A percentile compares a stretch with the other conserved stretches of the same genome.
Conservation (phyloP, 2,329 filamentous ascomycete genomes). For the Cercospora citrullina region DNA sequence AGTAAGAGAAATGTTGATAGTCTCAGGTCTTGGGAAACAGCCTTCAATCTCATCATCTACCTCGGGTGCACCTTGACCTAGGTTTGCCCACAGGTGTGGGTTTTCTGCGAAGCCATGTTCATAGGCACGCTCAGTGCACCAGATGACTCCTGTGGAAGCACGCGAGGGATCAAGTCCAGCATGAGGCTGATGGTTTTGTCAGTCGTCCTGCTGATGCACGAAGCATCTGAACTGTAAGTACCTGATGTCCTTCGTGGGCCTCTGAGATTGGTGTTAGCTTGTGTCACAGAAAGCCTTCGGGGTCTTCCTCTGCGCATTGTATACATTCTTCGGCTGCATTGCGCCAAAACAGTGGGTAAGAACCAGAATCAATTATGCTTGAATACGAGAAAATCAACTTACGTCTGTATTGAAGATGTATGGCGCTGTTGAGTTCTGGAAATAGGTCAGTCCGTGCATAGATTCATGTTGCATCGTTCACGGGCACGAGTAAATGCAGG, state of each 20-base stretch:
- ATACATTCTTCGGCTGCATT: neutral
- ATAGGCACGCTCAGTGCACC: slow-evolving; percentile 83
- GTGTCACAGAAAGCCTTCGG: neutral
- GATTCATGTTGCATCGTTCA: neutral
- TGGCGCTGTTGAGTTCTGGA: slow-evolving; percentile 75
- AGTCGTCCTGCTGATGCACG: neutral
- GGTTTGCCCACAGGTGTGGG: slow-evolving; percentile 82
- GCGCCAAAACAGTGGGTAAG: neutral
- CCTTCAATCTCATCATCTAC: slow-evolving; percentile 84
- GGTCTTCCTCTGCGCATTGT: neutral
- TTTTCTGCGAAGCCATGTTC: slow-evolving; percentile 85
- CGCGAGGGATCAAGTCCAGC: slow-evolving; percentile 85
- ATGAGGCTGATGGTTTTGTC: slow-evolving; percentile 57
- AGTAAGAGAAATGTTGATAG: slow-evolving; percentile 74
- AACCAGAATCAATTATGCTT: neutral
- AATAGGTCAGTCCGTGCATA: neutral
- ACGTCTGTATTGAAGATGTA: slow-evolving; percentile 80
- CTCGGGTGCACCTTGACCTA: slow-evolving; percentile 91
- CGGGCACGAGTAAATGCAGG: neutral
- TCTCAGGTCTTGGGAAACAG: slow-evolving; percentile 78
- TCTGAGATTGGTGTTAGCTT: slow-evolving; percentile 40
- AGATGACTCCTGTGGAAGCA: slow-evolving; percentile 90
- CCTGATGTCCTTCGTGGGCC: slow-evolving; percentile 83
- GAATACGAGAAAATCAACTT: neutral
- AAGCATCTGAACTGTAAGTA: neutral